These are phyloP conservation scores for Penicillium sp. DNA, from an alignment of 2,329 filamentous ascomycete species.

Conservation along the genomic window DNA sequence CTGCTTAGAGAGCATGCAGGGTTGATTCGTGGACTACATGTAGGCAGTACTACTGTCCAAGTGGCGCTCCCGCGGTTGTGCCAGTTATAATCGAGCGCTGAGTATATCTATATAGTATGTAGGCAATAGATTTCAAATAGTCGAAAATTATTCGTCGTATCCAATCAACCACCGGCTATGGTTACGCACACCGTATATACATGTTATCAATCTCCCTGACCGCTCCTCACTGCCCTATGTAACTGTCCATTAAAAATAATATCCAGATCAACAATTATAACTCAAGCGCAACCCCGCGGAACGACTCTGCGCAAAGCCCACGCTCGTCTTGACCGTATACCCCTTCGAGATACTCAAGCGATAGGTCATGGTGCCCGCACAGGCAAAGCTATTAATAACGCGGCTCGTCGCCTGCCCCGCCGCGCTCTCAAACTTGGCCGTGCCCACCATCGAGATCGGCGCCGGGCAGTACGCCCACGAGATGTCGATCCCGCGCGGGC, in stretches of 20 bases:
- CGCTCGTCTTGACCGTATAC: constrained; percentile 2
- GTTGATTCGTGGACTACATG: too few species aligned
- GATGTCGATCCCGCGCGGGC: constrained; percentile 15
- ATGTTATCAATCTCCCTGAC: background rate
- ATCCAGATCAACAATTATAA: constrained; percentile 13
- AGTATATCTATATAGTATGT: too few species aligned
- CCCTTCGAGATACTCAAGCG: constrained; percentile 16
- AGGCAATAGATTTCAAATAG: too few species aligned
- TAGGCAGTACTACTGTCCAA: too few species aligned
- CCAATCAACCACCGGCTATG: too few species aligned
- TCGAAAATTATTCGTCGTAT: too few species aligned
- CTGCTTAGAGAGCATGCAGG: too few species aligned
- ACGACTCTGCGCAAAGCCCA: constrained; percentile 10
- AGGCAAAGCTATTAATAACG: constrained; percentile 18
- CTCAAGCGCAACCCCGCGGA: constrained; percentile 13
- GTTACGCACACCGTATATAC: too few species aligned
- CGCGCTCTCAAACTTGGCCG: constrained; percentile 5
- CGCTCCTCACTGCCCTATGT: too few species aligned
- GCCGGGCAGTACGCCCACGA: constrained; percentile 15
- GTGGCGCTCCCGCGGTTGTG: too few species aligned
- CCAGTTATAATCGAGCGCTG: too few species aligned
- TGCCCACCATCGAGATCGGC: constrained; percentile 10
- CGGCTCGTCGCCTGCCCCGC: background rate
- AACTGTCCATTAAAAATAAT: background rate
- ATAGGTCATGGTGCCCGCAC: constrained; percentile 12